Conservation (phyloP, 148 eudicot species). For the Silene uniflora region DNA sequence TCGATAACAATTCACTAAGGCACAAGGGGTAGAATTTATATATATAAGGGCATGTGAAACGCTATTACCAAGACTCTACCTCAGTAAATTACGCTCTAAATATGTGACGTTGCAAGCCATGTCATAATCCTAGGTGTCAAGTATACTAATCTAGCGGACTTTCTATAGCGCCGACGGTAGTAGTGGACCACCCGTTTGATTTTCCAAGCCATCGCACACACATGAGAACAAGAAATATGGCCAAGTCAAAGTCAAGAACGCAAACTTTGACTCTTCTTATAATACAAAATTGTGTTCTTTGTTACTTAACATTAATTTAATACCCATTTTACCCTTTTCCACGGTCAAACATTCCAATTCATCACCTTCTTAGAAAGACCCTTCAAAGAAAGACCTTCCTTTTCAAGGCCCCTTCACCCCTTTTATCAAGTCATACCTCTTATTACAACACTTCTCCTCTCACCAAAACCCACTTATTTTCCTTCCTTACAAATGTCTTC, state of each 20-base stretch:
- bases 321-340: slow-evolving; percentile 33
- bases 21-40: too few species aligned
- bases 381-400: slow-evolving; percentile 3
- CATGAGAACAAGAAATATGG: slow-evolving; percentile 8
- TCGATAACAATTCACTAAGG: too few species aligned
- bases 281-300: neutral
- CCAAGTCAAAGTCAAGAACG: slow-evolving; percentile 62
- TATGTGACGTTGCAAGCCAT: too few species aligned
- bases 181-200: slow-evolving; percentile 3
- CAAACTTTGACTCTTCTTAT: slow-evolving; percentile 57
- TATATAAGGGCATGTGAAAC: too few species aligned
- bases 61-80: too few species aligned
- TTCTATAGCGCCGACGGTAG: slow-evolving; percentile 24
- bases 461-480: neutral
- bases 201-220: slow-evolving; percentile 13
- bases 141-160: slow-evolving; percentile 14
- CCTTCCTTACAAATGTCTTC: slow-evolving; percentile 38
- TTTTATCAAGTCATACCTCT: slow-evolving; percentile 12
- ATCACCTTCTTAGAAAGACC: slow-evolving; percentile 46
- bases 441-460: neutral
- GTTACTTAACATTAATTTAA: neutral
- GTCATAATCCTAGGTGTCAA: neutral
- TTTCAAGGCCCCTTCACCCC: slow-evolving; percentile 26
- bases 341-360: slow-evolving; percentile 54
- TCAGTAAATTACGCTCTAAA: too few species aligned